phyloP scores from a whole-genome alignment of 1,139 yeast genomes.

The Lizanozyma gosingica region DNA sequence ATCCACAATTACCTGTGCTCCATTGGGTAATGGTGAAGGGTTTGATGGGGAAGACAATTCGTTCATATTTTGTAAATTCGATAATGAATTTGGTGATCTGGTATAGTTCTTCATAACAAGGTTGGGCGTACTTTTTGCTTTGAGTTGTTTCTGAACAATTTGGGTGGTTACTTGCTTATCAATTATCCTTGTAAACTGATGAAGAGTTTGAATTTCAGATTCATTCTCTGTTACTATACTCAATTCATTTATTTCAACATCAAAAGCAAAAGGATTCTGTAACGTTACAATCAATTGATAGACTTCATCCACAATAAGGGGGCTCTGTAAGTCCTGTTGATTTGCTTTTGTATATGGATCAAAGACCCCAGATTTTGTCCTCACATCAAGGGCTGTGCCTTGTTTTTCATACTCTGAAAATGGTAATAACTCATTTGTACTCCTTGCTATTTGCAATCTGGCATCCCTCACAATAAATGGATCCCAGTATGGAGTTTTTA shows the following conservation, averaged over 20 bases:
- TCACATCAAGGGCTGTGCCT: constrained; percentile 2
- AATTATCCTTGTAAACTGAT: neutral
- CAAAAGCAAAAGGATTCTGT: constrained; percentile 79
- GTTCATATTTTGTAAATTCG: neutral
- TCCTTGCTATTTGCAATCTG: constrained; percentile 16
- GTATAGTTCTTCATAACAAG: neutral
- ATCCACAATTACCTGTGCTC: neutral
- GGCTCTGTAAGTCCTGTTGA: constrained; percentile 18
- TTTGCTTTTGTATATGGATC: constrained; percentile 24
- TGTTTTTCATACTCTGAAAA: constrained; percentile 20
- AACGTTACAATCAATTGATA: constrained; percentile 46
- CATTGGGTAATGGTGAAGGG: neutral
- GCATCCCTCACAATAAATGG: constrained; percentile 53
- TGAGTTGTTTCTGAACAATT: too few relatives aligned
- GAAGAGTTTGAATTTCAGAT: constrained; percentile 21
- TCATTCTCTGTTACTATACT: constrained; percentile 28
- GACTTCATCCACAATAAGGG: constrained; percentile 47
- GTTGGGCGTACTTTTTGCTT: neutral
- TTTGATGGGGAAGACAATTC: neutral
- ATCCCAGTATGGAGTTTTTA: constrained; percentile 53
- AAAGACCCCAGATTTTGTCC: constrained; percentile 16
- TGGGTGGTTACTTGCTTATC: neutral
- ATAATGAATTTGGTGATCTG: neutral
- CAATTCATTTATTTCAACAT: constrained; percentile 52
- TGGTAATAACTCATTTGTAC: constrained; percentile 23